Conservation (phyloP, 2,329 filamentous ascomycete species). For the Didymella lethalis region DNA sequence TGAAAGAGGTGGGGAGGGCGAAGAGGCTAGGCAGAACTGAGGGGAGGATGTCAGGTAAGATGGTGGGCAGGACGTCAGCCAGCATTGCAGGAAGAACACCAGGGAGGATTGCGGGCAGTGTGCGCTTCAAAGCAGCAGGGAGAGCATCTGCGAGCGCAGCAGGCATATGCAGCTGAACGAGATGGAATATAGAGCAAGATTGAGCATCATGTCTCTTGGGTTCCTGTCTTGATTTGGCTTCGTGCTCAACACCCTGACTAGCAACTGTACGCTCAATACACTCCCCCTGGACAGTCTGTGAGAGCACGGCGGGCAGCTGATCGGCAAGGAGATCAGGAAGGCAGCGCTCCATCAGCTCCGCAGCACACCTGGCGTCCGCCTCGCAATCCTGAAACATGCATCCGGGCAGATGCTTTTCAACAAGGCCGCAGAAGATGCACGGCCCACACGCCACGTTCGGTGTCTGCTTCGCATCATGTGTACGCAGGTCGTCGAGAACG, state of each 20-base stretch:
- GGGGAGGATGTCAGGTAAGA: not conserved
- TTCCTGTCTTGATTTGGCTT: not conserved
- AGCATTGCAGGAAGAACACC: not conserved
- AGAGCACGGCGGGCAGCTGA: not conserved
- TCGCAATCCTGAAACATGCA: not conserved
- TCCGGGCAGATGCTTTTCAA: not conserved
- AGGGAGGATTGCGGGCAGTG: not conserved
- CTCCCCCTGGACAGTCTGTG: not conserved
- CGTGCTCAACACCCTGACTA: not conserved
- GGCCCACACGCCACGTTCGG: not conserved
- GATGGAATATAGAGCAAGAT: not conserved
- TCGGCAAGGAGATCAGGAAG: not conserved
- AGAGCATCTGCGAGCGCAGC: not conserved
- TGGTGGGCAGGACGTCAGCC: not conserved
- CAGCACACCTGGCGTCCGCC: not conserved
- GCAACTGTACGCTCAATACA: not conserved
- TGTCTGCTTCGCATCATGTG: not conserved
- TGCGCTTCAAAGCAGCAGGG: not conserved
- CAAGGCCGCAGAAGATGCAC: not conserved
- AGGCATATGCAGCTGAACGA: not conserved
- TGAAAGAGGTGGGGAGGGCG: not conserved
- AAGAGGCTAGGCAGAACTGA: not conserved
- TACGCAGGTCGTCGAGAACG: not conserved
- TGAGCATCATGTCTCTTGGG: not conserved
- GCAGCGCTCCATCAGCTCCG: not conserved